These are phyloP conservation scores for Geosmithia flava DNA, from an alignment of 2,329 filamentous ascomycete genomes.

Conservation along the genomic window DNA sequence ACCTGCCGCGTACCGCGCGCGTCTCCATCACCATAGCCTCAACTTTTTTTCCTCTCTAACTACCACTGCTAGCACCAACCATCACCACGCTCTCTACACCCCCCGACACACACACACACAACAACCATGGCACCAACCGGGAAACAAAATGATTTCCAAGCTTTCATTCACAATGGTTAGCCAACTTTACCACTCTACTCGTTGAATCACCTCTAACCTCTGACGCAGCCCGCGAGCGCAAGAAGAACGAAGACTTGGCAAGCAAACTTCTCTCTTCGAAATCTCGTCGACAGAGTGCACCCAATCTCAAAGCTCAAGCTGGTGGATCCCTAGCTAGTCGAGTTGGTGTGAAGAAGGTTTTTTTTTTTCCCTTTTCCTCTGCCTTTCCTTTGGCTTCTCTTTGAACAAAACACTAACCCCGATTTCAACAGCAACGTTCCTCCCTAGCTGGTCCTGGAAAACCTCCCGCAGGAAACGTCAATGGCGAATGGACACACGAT, in stretches of 20 bases:
- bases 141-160: slow-evolving; percentile 36
- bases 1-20: not conserved
- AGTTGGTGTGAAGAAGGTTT: slow-evolving; percentile 64
- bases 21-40: not conserved
- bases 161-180: slow-evolving; percentile 41
- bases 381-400: too few species aligned
- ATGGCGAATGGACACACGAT: slow-evolving; percentile 62
- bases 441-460: slow-evolving; percentile 7
- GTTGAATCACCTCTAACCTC: not conserved
- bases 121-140: slow-evolving; percentile 5
- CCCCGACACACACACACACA: not conserved
- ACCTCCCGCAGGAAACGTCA: slow-evolving; percentile 37
- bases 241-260: slow-evolving; percentile 60
- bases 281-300: slow-evolving; percentile 46
- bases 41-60: not conserved
- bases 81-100: not conserved
- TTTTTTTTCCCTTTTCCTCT: too few species aligned
- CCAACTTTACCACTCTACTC: not conserved
- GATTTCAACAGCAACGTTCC: slow-evolving; percentile 12
- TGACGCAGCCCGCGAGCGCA: slow-evolving; percentile 47
- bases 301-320: slow-evolving; percentile 26
- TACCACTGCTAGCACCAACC: too few species aligned
- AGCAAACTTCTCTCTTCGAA: slow-evolving; percentile 52
- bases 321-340: slow-evolving; percentile 55
- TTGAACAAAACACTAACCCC: not conserved